Conservation (phyloP, 352 stramenopile genomes). For the Phytophthora fragariaefolia region DNA sequence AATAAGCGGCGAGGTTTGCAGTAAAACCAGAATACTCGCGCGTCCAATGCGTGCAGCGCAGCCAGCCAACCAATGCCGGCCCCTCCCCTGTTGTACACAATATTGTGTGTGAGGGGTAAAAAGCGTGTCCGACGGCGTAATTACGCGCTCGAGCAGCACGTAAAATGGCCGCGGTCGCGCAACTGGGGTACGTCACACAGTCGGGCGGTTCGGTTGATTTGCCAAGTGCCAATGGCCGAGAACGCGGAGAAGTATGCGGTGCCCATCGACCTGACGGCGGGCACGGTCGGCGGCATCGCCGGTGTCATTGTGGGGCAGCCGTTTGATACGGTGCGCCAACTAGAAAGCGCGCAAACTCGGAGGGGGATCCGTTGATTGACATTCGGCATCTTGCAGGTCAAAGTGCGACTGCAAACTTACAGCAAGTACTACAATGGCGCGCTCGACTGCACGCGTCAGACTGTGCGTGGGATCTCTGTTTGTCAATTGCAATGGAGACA, state of each 20-base stretch:
- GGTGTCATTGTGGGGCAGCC: slow-evolving; percentile 67
- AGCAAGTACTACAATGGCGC: slow-evolving; percentile 62
- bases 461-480: slow-evolving; percentile 28
- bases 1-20: slow-evolving; percentile 50
- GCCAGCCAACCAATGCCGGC: slow-evolving; percentile 46
- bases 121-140: slow-evolving; percentile 15
- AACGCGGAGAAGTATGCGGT: slow-evolving; percentile 44
- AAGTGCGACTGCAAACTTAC: slow-evolving; percentile 69
- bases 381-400: slow-evolving; percentile 45
- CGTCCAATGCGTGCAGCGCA: background rate
- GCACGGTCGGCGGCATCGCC: slow-evolving; percentile 55
- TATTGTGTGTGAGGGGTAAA: slow-evolving; percentile 29
- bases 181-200: slow-evolving; percentile 13
- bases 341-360: background rate
- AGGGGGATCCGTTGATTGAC: background rate
- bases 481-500: background rate
- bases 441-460: slow-evolving; percentile 53
- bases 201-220: slow-evolving; percentile 20
- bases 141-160: slow-evolving; percentile 7
- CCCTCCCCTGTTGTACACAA: slow-evolving; percentile 3
- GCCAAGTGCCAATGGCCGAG: slow-evolving; percentile 30
- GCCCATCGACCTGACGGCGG: slow-evolving; percentile 52
- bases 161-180: slow-evolving; percentile 1
- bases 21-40: slow-evolving; percentile 61
- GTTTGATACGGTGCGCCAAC: slow-evolving; percentile 54